These are phyloP conservation scores for Babesia gibsoni DNA, from an alignment of 169 alveolate species.

Conservation along the genomic window DNA sequence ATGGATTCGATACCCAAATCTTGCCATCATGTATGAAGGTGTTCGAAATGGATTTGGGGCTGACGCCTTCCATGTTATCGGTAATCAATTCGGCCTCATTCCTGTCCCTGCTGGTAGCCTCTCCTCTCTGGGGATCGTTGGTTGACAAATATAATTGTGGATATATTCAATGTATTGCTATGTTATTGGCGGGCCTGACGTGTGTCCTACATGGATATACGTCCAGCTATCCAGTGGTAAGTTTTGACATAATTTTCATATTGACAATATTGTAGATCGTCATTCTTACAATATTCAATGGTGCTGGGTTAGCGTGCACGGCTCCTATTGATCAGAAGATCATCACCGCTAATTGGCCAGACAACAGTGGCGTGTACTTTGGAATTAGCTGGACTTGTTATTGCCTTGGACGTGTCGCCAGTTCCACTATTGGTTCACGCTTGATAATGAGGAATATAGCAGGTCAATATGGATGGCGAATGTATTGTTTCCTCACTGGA, in stretches of 20 bases:
- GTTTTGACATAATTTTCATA: background rate
- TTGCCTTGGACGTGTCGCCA: constrained; percentile 30
- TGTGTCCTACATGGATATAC: constrained; percentile 70
- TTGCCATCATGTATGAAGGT: constrained; percentile 72
- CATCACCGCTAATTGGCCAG: background rate
- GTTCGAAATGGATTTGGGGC: constrained; percentile 79
- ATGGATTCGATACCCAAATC: constrained; percentile 13
- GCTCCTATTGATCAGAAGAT: constrained; percentile 30
- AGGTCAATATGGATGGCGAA: constrained; percentile 47
- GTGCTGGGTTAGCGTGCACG: constrained; percentile 32
- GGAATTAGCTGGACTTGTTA: constrained; percentile 20
- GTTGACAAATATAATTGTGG: constrained; percentile 83
- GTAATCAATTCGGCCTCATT: constrained; percentile 80
- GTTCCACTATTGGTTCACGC: constrained; percentile 14
- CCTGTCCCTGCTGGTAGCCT: constrained; percentile 77
- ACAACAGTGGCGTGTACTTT: background rate
- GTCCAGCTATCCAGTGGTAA: constrained; percentile 27
- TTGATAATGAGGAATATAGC: background rate
- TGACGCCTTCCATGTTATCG: constrained; percentile 79
- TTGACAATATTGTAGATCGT: constrained; percentile 17
- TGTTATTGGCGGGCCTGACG: constrained; percentile 83
- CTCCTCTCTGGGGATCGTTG: constrained; percentile 88
- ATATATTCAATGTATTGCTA: constrained; percentile 79
- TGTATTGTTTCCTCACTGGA: constrained; percentile 12
- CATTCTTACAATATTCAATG: constrained; percentile 28